A percentile compares a stretch with the other conserved stretches of the same genome.
Evolutionary conservation across 2,329 filamentous ascomycete species (phyloP).

Genomic region (Remersonia thermophila): DNA sequence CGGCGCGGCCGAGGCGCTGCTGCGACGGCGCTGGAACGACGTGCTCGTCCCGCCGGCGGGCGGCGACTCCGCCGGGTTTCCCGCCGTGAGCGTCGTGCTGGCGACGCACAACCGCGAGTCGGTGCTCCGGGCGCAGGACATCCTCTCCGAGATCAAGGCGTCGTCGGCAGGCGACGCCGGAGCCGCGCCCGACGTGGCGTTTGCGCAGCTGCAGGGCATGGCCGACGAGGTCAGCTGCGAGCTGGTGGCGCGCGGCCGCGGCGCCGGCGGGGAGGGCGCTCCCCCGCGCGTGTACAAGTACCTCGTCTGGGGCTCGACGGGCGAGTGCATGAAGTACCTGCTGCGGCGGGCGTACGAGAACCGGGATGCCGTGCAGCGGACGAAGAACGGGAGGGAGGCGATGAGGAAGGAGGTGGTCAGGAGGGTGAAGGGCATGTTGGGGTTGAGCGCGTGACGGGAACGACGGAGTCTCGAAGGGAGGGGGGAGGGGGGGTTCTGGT

Average conservation of each 20-base stretch:
- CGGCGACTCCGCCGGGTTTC: conserved; percentile 30
- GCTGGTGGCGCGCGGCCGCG: conserved; percentile 26
- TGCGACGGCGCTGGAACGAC: conserved; percentile 49
- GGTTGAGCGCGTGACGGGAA: conserved; percentile 17
- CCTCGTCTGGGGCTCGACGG: conserved; percentile 55
- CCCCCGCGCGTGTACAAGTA: conserved; percentile 46
- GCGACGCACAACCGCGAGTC: conserved; percentile 74
- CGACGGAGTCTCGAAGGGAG: conserved; percentile 2
- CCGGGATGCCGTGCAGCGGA: conserved; percentile 54
- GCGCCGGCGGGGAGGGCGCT: neutral
- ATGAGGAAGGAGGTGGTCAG: conserved; percentile 50
- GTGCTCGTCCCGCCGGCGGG: conserved; percentile 33
- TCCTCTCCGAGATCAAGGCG: conserved; percentile 39
- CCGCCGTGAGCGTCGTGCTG: conserved; percentile 52
- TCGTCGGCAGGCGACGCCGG: conserved; percentile 15
- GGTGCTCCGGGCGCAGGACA: conserved; percentile 43
- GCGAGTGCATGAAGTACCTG: conserved; percentile 80
- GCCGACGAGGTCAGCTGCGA: conserved; percentile 79
- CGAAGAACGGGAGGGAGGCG: conserved; percentile 47
- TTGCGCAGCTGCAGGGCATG: conserved; percentile 88
- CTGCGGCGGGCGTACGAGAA: conserved; percentile 63
- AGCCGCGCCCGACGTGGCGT: conserved; percentile 34
- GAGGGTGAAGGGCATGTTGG: conserved; percentile 34
- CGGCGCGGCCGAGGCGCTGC: conserved; percentile 52
- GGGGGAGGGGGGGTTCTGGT: neutral